phyloP scores from a whole-genome alignment of 208 protist species.

The Crithidia fasciculata region DNA sequence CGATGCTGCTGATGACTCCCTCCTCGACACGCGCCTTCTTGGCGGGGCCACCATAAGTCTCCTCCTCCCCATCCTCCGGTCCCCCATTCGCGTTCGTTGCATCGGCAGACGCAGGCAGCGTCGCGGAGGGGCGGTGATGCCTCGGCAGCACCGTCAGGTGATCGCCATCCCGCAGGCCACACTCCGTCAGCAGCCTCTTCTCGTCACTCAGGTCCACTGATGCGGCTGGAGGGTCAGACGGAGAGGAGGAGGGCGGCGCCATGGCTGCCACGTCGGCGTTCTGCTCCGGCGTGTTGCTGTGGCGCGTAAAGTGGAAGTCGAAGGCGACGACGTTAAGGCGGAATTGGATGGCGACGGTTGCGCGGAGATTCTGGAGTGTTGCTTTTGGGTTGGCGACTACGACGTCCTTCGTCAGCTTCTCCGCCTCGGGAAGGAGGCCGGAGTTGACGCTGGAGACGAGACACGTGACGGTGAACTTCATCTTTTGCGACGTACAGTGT shows the following conservation, averaged over 20 bases:
- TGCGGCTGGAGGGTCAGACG: background rate
- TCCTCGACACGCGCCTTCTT: slow-evolving; percentile 14
- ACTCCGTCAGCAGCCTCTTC: slow-evolving; percentile 59
- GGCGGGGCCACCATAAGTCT: background rate
- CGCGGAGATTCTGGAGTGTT: slow-evolving; percentile 75
- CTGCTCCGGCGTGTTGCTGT: background rate
- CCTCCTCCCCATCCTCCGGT: background rate
- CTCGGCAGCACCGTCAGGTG: slow-evolving; percentile 58
- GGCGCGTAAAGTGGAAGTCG: slow-evolving; percentile 41
- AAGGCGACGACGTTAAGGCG: slow-evolving; percentile 63
- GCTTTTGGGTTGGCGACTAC: slow-evolving; percentile 76
- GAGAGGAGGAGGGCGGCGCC: background rate
- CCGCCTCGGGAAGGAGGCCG: slow-evolving; percentile 34
- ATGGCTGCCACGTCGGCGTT: background rate
- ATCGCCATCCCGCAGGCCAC: slow-evolving; percentile 76
- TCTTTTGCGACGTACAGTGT: slow-evolving; percentile 12
- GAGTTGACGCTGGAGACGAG: slow-evolving; percentile 53
- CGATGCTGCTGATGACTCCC: background rate
- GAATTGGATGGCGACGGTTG: slow-evolving; percentile 78
- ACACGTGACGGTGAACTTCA: slow-evolving; percentile 76
- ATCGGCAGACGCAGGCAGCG: background rate
- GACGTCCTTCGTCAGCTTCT: slow-evolving; percentile 68
- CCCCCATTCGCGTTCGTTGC: background rate
- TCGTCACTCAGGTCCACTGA: slow-evolving; percentile 68
- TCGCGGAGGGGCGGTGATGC: slow-evolving; percentile 9